Base-by-base conservation (phyloP, 306 rosid species). In the Abrus precatorius region DNA sequence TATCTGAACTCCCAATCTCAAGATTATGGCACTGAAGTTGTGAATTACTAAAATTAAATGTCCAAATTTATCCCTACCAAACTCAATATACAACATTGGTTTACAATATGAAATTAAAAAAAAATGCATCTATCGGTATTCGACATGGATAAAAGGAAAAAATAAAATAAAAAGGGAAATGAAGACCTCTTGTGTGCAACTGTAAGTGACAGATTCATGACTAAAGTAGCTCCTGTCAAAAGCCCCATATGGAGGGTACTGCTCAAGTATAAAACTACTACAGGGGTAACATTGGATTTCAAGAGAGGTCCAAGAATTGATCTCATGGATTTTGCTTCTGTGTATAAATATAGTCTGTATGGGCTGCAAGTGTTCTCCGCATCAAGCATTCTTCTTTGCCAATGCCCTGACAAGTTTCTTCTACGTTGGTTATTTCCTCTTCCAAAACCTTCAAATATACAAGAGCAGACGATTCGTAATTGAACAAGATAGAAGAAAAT, bases 281-380 rank as follows among this genome's bases (percentile, higher is more conserved):
- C 45, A 3, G 12, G 73, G 29, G 49, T 10, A 2, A 49, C 59
- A 57, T 75, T n/a, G 43, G 61, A 74, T 64, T 52, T 43, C n/a
- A 49, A 41, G 12, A 10, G 13, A 69, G 52, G 9, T 65, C 38
- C 20, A 52, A 12, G 6, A 65, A 2, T 1, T 40, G 54, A 52
- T 41, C 59, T 84, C 59, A 86, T 49, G 96, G 94, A n/a, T 87
- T 85, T 30, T 62, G 80, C 77, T 84, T 85, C 80, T 88, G 89
- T 41, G 96, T 91, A 69, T 93, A 93, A 80, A 93, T 88, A 73
- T 93, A 93, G 65, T 93, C 97, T 54, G 61, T 36, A 67, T 93
- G 97, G 53, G 94, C 97, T 1, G 85, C 94, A 56, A 89, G 92
- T 7, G 94, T 93, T 80, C 92, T 89, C 84, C 96, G 86, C 90